A percentile compares a stretch with the other conserved stretches of the same genome.
These are phyloP conservation scores for Wallacemonas sp. DNA, from an alignment of 208 protist species.

Conservation along the genomic window DNA sequence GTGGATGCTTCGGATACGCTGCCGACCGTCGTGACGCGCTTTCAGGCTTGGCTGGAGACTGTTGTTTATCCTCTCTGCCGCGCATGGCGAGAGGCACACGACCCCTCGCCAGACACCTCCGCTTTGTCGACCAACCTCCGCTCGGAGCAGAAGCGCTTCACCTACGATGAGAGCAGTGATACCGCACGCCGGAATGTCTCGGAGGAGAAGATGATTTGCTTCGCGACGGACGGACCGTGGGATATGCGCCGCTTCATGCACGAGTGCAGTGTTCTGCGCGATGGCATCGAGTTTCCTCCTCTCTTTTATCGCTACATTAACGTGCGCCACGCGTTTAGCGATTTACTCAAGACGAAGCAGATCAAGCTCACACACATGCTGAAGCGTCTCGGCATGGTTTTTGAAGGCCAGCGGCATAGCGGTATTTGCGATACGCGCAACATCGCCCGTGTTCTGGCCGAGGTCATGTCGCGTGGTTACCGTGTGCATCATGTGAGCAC, in stretches of 20 bases:
- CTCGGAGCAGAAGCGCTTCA: conserved; percentile 53
- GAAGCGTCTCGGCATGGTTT: conserved; percentile 57
- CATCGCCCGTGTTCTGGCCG: conserved; percentile 83
- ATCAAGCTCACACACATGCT: conserved; percentile 87
- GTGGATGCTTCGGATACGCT: conserved; percentile 81
- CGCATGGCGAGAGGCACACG: conserved; percentile 33
- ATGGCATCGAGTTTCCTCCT: conserved; percentile 75
- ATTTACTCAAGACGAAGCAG: conserved; percentile 56
- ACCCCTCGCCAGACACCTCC: not conserved
- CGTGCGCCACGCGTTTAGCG: conserved; percentile 70
- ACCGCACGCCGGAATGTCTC: conserved; percentile 12
- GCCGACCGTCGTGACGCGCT: conserved; percentile 52
- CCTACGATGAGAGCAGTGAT: conserved; percentile 46
- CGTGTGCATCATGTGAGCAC: conserved; percentile 67
- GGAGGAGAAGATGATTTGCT: conserved; percentile 74
- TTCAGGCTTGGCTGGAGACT: conserved; percentile 62
- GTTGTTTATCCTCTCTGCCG: conserved; percentile 76
- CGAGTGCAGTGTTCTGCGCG: conserved; percentile 79
- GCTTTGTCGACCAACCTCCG: conserved; percentile 45
- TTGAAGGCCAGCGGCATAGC: conserved; percentile 85
- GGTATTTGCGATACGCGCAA: conserved; percentile 91
- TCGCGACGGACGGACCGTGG: conserved; percentile 90
- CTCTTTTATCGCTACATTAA: conserved; percentile 92
- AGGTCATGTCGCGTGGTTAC: conserved; percentile 79
- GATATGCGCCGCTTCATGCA: conserved; percentile 92